Evolutionary conservation across 306 rosid genomes (phyloP), one percentile per base, ranked within the genome.

Genomic region (Quercus bicolor): DNA sequence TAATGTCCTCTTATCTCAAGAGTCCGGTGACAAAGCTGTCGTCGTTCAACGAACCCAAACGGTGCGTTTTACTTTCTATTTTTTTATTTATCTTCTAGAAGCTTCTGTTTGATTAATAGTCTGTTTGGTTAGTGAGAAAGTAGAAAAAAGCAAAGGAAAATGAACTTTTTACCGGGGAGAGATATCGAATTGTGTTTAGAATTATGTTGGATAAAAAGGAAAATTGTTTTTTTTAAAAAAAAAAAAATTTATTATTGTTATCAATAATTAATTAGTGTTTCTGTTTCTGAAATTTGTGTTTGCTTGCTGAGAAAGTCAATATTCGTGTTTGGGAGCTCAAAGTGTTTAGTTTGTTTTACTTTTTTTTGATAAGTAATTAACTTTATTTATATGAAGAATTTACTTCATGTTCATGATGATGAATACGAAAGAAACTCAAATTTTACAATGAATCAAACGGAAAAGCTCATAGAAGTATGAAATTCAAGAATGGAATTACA

Each of bases 21-120:
- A 87, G 76, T 87, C 92, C 11, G 93, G 94, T 5, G 95, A 92
- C 8, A 90, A 59, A 85, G 98, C 87, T 12, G 98, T 92, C 14
- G 31, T 89, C 48, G 52, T 92, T 83, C 90, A 91, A 79, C 78
- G 91, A 55, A 92, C 97, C 11, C 90, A 92, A 86, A 84, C 88
- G 89, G 98, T 94, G 72, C 34, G 80, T 75, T 26, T 11, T 26
- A 0, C 40, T 29, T 11, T 10, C 8, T 3, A 6, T 1, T 4
- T 28, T 26, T 10, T 24, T 40, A 26, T 7, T 10, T 5, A 18
- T 1, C 3, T 20, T 56, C 70, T 75, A 26, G 43, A 16, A 5
- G 43, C 5, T 54, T 78, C 28, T 2, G 28, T 70, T 73, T 18
- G 13, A 34, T 45, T 66, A 48, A 48, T 33, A 21, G 45, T 12